Evolutionary conservation across 2,329 filamentous ascomycete species (phyloP), one percentile per base, ranked within the genome.

Genomic region (Microcyclosporella mali): DNA sequence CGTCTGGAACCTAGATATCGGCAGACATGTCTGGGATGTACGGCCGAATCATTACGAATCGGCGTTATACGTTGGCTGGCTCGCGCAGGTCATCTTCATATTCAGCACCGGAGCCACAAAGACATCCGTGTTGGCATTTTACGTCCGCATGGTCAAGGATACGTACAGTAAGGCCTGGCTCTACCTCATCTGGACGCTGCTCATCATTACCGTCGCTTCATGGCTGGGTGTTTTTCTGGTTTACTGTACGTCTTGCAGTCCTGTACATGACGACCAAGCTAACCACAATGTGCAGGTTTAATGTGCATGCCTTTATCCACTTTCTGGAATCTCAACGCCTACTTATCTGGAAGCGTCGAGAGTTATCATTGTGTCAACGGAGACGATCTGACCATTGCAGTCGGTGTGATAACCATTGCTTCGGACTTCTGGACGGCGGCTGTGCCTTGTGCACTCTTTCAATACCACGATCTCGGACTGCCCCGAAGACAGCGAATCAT

Each of bases 401-500:
- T 25, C 21, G 21, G 21, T 25, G 21, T 25, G 21, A 25, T 25
- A 25, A 25, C 21, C 6, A 14, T 17, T 15, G 33, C 14, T 6
- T 11, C 10, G 3, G 16, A 16, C 10, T 17, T 34, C 10, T 14
- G 14, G 33, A 18, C 18, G 16, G 10, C 16, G 6, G 33, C 33
- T 6, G 33, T 14, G 11, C 33, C 33, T 15, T 34, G 33, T 14
- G 33, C 33, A 3, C 15, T 34, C 14, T 18, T 34, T 8, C 71
- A 11, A 63, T 70, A 4, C 62, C 64, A 59, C 65, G 19, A 67
- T 12, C 57, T 72, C 4, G 61, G 66, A 27, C 63, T 72, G 28
- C 58, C 67, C 4, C 53, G 44, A 18, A 59, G 63, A 14, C 69
- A 72, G 51, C 71, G 69, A 52, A 46, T 68, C 30, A 66, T 63